Evolutionary conservation across 306 rosid species (phyloP).

Genomic region (Pterocarpus macrocarpus): DNA sequence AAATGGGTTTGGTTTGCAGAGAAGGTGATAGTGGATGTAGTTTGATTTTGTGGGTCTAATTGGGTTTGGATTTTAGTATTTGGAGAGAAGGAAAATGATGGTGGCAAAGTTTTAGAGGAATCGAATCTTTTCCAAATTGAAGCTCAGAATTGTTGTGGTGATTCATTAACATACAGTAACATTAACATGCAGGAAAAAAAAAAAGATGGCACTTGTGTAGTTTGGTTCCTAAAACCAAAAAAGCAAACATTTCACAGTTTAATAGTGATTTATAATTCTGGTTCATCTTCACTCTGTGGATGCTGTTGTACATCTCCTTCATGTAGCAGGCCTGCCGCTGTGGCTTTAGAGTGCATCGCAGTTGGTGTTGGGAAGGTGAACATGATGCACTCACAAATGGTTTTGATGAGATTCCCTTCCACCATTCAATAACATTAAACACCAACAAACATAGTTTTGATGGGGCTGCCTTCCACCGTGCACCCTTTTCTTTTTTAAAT

Average conservation of each 20-base stretch:
- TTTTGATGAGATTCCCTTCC: no score
- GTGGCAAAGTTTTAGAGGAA: constrained; percentile 34
- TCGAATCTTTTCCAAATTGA: constrained; percentile 66
- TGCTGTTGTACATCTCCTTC: no score
- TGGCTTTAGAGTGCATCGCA: no score
- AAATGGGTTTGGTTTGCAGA: constrained; percentile 33
- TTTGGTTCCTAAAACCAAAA: not conserved
- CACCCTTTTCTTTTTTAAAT: no score
- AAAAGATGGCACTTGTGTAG: not conserved
- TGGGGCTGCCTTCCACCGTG: no score
- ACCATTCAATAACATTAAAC: no score
- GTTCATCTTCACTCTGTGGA: no score
- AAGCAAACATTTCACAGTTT: not conserved
- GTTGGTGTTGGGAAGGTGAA: no score
- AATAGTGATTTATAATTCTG: not conserved
- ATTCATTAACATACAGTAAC: constrained; percentile 55
- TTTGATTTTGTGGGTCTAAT: not conserved
- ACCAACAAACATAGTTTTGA: no score
- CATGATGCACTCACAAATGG: no score
- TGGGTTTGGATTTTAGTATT: constrained; percentile 24
- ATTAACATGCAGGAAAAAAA: no score
- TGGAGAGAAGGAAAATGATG: not conserved
- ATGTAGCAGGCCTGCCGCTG: no score
- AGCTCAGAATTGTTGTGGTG: constrained; percentile 44
- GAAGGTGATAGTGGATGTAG: not conserved